Evolutionary conservation across 2,329 filamentous ascomycete species (phyloP).

Genomic region (Aspergillus tanneri): DNA sequence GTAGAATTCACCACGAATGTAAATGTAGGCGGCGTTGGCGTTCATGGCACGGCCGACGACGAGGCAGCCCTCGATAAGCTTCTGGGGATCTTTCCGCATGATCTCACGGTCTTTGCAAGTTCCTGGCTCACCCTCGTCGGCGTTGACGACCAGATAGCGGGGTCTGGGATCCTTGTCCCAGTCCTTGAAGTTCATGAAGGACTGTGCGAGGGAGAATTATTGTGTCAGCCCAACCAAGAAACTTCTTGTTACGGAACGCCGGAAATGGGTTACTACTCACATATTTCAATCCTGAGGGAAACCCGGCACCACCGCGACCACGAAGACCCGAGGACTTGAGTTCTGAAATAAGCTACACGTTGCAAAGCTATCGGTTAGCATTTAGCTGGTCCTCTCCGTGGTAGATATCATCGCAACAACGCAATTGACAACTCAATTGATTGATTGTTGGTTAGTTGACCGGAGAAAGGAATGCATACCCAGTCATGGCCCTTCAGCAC

Average conservation of each 20-base stretch:
- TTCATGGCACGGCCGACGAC: constrained; percentile 98
- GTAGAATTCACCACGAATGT: constrained; percentile 98
- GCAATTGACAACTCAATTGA: not conserved
- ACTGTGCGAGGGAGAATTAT: constrained; percentile 53
- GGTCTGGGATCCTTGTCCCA: constrained; percentile 98
- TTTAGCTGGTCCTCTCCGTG: not conserved
- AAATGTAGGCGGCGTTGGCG: constrained; percentile 97
- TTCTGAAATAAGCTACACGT: constrained; percentile 90
- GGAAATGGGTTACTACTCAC: constrained; percentile 57
- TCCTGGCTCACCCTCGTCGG: constrained; percentile 96
- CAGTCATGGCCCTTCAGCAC: constrained; percentile 95
- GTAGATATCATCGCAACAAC: not conserved
- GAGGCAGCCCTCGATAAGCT: constrained; percentile 95
- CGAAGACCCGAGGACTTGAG: constrained; percentile 94
- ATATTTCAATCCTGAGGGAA: constrained; percentile 98
- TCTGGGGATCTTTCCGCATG: constrained; percentile 99
- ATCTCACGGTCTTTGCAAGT: constrained; percentile 99
- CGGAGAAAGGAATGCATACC: constrained; percentile 46
- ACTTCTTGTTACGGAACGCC: not conserved
- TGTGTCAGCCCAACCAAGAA: not conserved
- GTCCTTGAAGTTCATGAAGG: constrained; percentile 99
- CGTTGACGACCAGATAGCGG: constrained; percentile 95
- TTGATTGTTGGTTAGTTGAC: not conserved
- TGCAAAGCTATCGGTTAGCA: constrained; percentile 23
- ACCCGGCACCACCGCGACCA: constrained; percentile 94